Base-by-base conservation (phyloP, 2,329 filamentous ascomycete species). In the Neofusicoccum parvum region DNA sequence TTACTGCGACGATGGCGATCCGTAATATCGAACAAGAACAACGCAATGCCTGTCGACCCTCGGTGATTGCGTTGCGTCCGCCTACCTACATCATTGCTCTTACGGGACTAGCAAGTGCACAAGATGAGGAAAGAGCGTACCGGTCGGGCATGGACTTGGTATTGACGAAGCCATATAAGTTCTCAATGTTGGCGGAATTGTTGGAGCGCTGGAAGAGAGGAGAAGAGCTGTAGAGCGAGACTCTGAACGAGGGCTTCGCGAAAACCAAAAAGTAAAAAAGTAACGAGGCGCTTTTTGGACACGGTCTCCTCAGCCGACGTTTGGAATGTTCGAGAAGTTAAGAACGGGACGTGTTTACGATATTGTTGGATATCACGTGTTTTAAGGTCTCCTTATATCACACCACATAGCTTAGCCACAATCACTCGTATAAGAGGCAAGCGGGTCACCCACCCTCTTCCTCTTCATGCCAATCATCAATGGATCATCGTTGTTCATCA, bases 61-160 rank as follows among this genome's bases (percentile, higher is more conserved):
- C 79, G 3, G 5, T 45, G 5, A 27, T 5, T 15, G 5, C 12
- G 3, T 78, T 0, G 79, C 81, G 0, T 80, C 78, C 0, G 4
- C 59, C 32, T 2, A 32, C 48, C 5, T 36, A 41, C 34, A 80
- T 86, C 32, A 82, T 86, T 53, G 85, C 84, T 0, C 70, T 86
- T 17, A 86, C 84, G 0, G 84, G 83, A 0, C 73, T 86, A 20
- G 84, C 83, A 1, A 83, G 81, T 58, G 76, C 79, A 0, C 80
- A 80, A 54, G 82, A 82, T 0, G 77, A 81, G 60, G 76, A 80
- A 36, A 81, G 86, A 65, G 83, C 84, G 0, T 80, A 83, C 56
- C 81, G 79, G 2, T 82, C 80, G 53, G 85, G 85, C 0, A 77
- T 86, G 5, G 84, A 87, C 65, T 62, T 86, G 10, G 86, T 86